Base-by-base conservation (phyloP, 495 filamentous ascomycete genomes). In the Neurospora sp. region DNA sequence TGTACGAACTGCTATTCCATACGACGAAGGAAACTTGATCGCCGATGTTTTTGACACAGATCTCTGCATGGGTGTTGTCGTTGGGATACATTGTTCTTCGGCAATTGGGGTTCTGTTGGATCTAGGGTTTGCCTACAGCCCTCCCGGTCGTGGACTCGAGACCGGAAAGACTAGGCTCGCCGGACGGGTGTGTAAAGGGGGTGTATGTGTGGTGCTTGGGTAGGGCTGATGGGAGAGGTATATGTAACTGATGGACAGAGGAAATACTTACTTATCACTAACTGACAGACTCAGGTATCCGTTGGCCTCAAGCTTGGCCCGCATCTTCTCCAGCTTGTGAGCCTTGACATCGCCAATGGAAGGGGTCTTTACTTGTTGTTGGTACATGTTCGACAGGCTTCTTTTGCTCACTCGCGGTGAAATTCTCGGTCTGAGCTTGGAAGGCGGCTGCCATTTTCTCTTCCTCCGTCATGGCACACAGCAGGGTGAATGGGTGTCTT, bases 381-480 rank as follows among this genome's bases (percentile, higher is more conserved):
- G 10, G 48, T 27, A 59, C 48, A 59, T 59, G 20, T 59, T 59
- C n/a, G n/a, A 4, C 16, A 17, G 2, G 41, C 41, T 17, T 42
- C 5, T 1, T 42, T 2, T 42, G 6, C 79, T 97, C 92, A 74
- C 95, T 92, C 73, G 92, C 89, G 74, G 88, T 89, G 90, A 95
- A 97, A 79, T 94, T 90, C 74, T 94, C 93, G 20, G 88, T 93
- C 73, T 93, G 90, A 42, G 93, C 88, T 75, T 91, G 89, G 78
- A 97, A 92, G 82, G 97, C 93, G 6, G 94, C 94, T 70, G 90
- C 91, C 80, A 97, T 94, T 78, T 89, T 91, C 76, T 98, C 93
- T 75, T 97, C 93, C 76, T 98, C 95, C 0, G 94, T 93, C 80
- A 92, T 90, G 35, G 90, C 88, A 87, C 31, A 86, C 40, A 41